Evolutionary conservation across 345 rosid genomes (phyloP), one percentile per base, ranked within the genome.

Genomic region (Schrenkiella parvula): DNA sequence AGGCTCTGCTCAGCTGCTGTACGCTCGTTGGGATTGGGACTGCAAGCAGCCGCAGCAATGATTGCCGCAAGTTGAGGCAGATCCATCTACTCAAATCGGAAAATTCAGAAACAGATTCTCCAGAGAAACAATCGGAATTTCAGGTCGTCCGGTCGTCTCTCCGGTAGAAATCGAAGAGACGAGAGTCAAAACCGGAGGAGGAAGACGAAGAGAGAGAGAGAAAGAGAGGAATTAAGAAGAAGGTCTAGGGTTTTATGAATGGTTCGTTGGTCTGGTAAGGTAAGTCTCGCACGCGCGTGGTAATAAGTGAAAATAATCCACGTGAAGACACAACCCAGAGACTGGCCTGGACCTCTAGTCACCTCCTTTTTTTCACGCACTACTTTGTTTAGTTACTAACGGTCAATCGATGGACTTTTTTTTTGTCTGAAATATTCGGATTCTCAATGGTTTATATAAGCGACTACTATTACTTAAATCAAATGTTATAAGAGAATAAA

Each of bases 1-100:
- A 95, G 99, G 57, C 83, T 92, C 6, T 85, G 91, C 80, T 95
- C 98, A 18, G 90, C 99, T 0, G 90, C 97, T 75, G 78, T 88
- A 79, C 97, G 98, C 71, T 95, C 98, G 37, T 87, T 85, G 0
- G 91, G 98, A 67, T 90, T 88, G 46, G 91, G 87, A 72, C 98
- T 95, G 14, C 89, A 93, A 75, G 80, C 73, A 23, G 96, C 97
- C 19, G 80, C 76, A 25, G 85, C 96, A 62, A 95, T 87, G 69
- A 90, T 79, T 35, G 82, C 61, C 21, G 89, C 86, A 11, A 95
- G 92, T 73, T 79, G 80, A 3, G 83, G 86, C 60, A 88, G 96
- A 92, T 95, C 99, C 99, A 95, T 93, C 8, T 5, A 4, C 41
- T 9, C 52, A 42, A 68, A 52, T 32, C 37, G 14, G 46, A 38